These are phyloP conservation scores for Rhizopus arrhizus DNA, from an alignment of 371 early-diverging fungal species.

Conservation along the genomic window DNA sequence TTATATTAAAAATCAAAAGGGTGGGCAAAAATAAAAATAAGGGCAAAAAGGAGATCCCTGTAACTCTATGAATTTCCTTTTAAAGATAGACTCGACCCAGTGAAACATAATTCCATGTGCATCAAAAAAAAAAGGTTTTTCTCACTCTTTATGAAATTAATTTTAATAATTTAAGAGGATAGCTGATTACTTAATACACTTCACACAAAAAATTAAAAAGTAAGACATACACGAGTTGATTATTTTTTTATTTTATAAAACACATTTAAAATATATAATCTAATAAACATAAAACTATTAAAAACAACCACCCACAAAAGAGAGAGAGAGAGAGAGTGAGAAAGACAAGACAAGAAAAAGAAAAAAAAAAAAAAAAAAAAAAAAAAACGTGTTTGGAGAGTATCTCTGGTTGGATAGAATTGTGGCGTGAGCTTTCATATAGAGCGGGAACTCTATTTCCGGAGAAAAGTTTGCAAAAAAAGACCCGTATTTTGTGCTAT, in stretches of 20 bases:
- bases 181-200: neutral
- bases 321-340: neutral
- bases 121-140: too few relatives aligned
- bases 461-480: constrained; percentile 6
- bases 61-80: neutral
- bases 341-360: neutral
- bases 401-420: constrained; percentile 27
- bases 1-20: neutral
- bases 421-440: constrained; percentile 34
- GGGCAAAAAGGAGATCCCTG: neutral
- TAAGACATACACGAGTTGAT: too few relatives aligned
- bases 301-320: neutral
- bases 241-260: neutral
- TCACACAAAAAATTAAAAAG: too few relatives aligned
- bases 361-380: neutral
- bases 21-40: neutral
- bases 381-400: constrained; percentile 12
- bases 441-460: neutral
- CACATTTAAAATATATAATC: too few relatives aligned
- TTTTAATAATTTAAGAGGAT: too few relatives aligned
- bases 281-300: too few relatives aligned
- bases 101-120: too few relatives aligned
- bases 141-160: too few relatives aligned
- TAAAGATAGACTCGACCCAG: neutral
- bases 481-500: constrained; percentile 29